Conservation (phyloP, 352 stramenopile species). For the Pythium aphanidermatum region DNA sequence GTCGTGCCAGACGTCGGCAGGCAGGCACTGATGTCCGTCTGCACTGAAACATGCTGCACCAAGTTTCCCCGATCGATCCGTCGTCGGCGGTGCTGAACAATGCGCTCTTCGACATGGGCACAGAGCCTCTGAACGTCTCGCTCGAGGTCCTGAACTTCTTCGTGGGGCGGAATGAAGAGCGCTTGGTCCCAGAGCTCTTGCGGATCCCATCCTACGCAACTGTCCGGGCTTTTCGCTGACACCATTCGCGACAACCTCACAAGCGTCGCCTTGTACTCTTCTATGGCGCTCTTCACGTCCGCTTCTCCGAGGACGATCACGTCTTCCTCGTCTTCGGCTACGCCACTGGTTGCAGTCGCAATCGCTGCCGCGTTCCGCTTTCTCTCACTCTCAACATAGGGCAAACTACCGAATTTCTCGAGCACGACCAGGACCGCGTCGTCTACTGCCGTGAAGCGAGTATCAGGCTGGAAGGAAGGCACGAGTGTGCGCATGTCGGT, state of each 20-base stretch:
- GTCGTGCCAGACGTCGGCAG: not conserved
- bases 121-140: conserved; percentile 29
- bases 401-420: conserved; percentile 21
- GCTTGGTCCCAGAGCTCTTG: conserved; percentile 53
- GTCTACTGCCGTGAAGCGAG: conserved; percentile 11
- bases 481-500: too few relatives aligned
- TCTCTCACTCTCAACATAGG: too few relatives aligned
- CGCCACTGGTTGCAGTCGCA: not conserved
- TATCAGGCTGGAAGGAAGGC: too few relatives aligned
- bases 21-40: conserved; percentile 34
- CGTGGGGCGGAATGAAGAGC: conserved; percentile 45
- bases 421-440: conserved; percentile 22
- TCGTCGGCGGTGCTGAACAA: conserved; percentile 14
- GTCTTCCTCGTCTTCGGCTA: not conserved
- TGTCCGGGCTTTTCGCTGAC: conserved; percentile 36
- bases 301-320: conserved; percentile 26
- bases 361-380: too few relatives aligned
- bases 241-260: conserved; percentile 25
- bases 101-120: conserved; percentile 25
- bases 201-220: conserved; percentile 35
- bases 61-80: not conserved
- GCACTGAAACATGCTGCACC: conserved; percentile 4
- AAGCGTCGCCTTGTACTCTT: conserved; percentile 30
- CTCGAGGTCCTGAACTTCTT: conserved; percentile 45
- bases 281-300: conserved; percentile 18